phyloP scores from a whole-genome alignment of 2,329 filamentous ascomycete species.

The Aspergillus amoenus region DNA sequence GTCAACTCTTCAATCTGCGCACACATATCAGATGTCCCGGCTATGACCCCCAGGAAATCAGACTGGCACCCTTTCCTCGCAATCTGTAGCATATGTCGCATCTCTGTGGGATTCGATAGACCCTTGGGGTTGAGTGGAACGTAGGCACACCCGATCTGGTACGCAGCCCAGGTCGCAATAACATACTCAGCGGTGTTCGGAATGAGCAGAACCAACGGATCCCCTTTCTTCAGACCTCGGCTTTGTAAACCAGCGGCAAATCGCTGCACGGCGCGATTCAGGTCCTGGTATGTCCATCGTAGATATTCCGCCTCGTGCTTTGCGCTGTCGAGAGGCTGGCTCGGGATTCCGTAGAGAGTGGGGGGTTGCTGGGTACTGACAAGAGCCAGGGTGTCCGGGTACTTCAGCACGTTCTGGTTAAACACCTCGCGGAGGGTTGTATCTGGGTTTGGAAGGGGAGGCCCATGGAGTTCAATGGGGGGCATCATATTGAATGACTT shows the following conservation, averaged over 20 bases:
- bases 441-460: too few species aligned
- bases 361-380: neutral
- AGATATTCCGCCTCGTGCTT: neutral
- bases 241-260: neutral
- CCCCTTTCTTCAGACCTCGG: neutral
- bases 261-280: neutral
- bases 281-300: neutral
- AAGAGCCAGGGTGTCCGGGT: too few species aligned
- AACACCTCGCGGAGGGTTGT: too few species aligned
- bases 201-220: neutral
- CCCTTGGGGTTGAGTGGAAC: neutral
- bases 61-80: neutral
- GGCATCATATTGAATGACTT: too few species aligned
- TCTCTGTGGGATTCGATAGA: neutral
- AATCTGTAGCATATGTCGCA: neutral
- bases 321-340: neutral
- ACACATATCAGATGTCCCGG: neutral
- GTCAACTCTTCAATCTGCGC: neutral
- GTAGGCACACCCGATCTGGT: neutral
- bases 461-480: too few species aligned
- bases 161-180: neutral
- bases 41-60: neutral
- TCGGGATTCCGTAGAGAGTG: neutral
- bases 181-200: neutral
- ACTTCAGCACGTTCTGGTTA: too few species aligned